Conservation (phyloP, 2,329 filamentous ascomycete species). For the Bipolaris victoriae region DNA sequence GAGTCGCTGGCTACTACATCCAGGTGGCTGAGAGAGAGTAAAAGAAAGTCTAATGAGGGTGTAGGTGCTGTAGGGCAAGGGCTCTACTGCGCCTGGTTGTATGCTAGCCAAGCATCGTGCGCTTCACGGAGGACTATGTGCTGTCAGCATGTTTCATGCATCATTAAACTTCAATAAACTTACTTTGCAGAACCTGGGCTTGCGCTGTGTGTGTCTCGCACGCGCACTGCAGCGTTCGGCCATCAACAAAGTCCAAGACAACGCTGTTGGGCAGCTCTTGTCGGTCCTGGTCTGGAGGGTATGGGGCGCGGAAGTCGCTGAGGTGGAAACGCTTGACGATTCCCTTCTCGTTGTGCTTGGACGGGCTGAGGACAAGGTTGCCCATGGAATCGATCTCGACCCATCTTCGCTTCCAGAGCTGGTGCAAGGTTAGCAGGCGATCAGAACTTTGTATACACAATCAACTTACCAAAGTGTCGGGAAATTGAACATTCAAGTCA, state of each 20-base stretch:
- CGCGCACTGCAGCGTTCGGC: slow-evolving; percentile 67
- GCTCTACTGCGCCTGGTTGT: slow-evolving; percentile 32
- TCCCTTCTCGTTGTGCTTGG: slow-evolving; percentile 67
- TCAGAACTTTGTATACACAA: too few species aligned
- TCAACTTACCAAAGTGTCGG: slow-evolving; percentile 73
- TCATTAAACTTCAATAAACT: slow-evolving; percentile 7
- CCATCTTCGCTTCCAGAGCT: slow-evolving; percentile 91
- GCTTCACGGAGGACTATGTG: slow-evolving; percentile 44
- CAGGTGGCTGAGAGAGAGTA: slow-evolving; percentile 6
- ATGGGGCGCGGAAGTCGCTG: slow-evolving; percentile 79
- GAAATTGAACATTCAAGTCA: slow-evolving; percentile 96
- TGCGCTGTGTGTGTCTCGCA: slow-evolving; percentile 46
- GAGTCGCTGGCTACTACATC: neutral
- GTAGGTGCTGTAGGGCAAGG: slow-evolving; percentile 6
- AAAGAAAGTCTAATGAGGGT: slow-evolving; percentile 12
- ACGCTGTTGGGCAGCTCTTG: slow-evolving; percentile 92
- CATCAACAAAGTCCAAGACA: slow-evolving; percentile 66
- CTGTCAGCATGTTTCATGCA: slow-evolving; percentile 19
- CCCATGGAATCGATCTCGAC: slow-evolving; percentile 85
- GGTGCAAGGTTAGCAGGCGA: slow-evolving; percentile 10
- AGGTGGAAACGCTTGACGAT: slow-evolving; percentile 83
- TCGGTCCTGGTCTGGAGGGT: slow-evolving; percentile 84
- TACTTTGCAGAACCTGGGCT: slow-evolving; percentile 46
- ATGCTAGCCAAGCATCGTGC: slow-evolving; percentile 47
- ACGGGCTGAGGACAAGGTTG: slow-evolving; percentile 78